Evolutionary conservation across 805 yeast species (phyloP).

Genomic region (Kuraishia capsulata): DNA sequence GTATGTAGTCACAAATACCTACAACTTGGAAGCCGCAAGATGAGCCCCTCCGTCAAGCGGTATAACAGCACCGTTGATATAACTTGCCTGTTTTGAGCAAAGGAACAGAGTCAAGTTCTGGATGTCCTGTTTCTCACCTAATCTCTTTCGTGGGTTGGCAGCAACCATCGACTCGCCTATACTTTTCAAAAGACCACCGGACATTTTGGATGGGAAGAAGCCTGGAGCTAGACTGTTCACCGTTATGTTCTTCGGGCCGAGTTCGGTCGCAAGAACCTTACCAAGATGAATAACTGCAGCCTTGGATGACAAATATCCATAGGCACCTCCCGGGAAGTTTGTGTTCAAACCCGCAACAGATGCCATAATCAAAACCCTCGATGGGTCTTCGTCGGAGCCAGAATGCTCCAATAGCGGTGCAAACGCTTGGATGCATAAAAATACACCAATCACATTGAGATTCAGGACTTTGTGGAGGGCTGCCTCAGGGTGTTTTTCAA

Average conservation of each 20-base stretch:
- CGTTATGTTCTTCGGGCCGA: conserved; percentile 58
- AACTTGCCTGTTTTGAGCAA: conserved; percentile 45
- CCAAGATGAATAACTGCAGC: conserved; percentile 69
- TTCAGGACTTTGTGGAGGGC: conserved; percentile 57
- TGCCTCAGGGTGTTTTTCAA: conserved; percentile 48
- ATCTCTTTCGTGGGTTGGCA: conserved; percentile 51
- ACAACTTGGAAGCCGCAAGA: conserved; percentile 19
- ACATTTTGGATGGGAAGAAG: conserved; percentile 69
- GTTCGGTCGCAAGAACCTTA: conserved; percentile 50
- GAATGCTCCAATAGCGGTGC: conserved; percentile 46
- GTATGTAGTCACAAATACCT: no score
- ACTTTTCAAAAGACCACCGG: conserved; percentile 48
- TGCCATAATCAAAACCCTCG: conserved; percentile 58
- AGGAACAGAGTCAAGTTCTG: conserved; percentile 47
- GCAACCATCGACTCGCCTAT: conserved; percentile 37
- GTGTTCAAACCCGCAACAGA: conserved; percentile 50
- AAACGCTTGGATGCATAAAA: conserved; percentile 53
- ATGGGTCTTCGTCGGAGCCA: conserved; percentile 46
- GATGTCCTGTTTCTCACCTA: conserved; percentile 55
- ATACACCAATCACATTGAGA: conserved; percentile 61
- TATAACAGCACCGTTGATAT: conserved; percentile 57
- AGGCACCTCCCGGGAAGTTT: conserved; percentile 39
- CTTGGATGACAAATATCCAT: conserved; percentile 66
- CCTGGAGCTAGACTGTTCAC: conserved; percentile 73
- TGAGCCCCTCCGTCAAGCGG: conserved; percentile 68